Base-by-base conservation (phyloP, 148 eudicot species). In the Hydrangea macrophylla region DNA sequence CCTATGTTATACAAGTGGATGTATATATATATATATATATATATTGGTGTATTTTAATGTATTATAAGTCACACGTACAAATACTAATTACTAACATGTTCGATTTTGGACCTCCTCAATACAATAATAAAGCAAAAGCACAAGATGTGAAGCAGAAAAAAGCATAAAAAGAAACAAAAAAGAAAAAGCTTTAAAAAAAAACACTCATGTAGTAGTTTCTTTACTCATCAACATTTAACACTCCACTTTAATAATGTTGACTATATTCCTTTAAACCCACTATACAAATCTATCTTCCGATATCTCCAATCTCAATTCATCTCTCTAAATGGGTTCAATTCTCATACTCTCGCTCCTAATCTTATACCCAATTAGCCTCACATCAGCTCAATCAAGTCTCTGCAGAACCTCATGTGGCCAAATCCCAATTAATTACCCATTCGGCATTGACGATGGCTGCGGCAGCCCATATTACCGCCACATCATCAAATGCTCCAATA, bases 391-490 rank as follows among this genome's bases (percentile, higher is more conserved):
- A 72, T 78, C 95, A 27, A 75, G 60, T 56, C 76, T 70, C 5
- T 94, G 98, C 73, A 70, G 92, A 65, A 80, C 84, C 7, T 72
- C 92, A 7, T 93, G 98, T 35, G 95, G 86, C 20, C 76, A 77
- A 31, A 84, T 90, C 30, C 81, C 88, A 12, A 88, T 94, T 62
- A 79, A 79, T 68, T 94, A 90, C 76, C 98, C 98, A 0, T 81
- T 94, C 24, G 86, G 89, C 69, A 81, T 90, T 25, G 95, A 87
- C 27, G 86, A 88, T 27, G 98, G 98, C 20, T 94, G 96, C 23
- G 96, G 98, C 53, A 90, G 87, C 79, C 96, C 89, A 0, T 94
- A 88, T 65, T 94, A 94, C 75, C 64, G 92, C 10, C 87, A 78
- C 80, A 67, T 94, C 64, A 81, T 93, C 33, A 81, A 71, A 9